Evolutionary conservation across 2,329 filamentous ascomycete species (phyloP), one percentile per base, ranked within the genome.

Genomic region (Trichophyton simii): DNA sequence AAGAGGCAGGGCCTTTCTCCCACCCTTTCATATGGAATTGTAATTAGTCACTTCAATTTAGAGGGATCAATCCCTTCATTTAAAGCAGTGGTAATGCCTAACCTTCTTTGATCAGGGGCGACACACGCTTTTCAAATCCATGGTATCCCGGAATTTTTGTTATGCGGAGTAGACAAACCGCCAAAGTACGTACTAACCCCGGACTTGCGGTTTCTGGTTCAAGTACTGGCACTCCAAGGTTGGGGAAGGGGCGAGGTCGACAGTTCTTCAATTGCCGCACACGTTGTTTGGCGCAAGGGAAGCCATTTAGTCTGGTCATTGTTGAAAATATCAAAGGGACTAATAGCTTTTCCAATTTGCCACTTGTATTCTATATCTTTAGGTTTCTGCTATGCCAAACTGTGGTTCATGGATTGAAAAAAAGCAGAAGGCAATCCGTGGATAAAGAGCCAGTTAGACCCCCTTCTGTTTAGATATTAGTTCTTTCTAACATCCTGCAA

Each of bases 401-500:
- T 31, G 50, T 31, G 50, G 50, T 34, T 31, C 25, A 6, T 15
- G 22, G 20, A 54, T 38, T 38, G 3, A 22, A 13, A 25, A 22
- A 48, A 25, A 22, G 20, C 22, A 20, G 44, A 25, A 8, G n/a
- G 9, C 8, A n/a, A 22, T 22, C 20, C 44, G 9, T 22, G 18
- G 18, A 46, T 22, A 11, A 22, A 22, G 18, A 22, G n/a, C n/a
- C 18, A 13, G 6, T 9, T 7, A 38, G 9, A 7, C 34, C 3
- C 34, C 3, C 44, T 54, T 18, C 22, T 50, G n/a, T 25, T 36
- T 59, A 48, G 28, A 60, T 15, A 20, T 54, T 60, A n/a, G 34
- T 52, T n/a, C 60, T 60, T 57, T 67, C 65, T 18, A 67, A 41
- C 58, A 65, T 64, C 41, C 22, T 62, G 36, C 65, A 67, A 1